Evolutionary conservation across 2,329 filamentous ascomycete genomes (phyloP).

Genomic region (Sclerotinia minor): DNA sequence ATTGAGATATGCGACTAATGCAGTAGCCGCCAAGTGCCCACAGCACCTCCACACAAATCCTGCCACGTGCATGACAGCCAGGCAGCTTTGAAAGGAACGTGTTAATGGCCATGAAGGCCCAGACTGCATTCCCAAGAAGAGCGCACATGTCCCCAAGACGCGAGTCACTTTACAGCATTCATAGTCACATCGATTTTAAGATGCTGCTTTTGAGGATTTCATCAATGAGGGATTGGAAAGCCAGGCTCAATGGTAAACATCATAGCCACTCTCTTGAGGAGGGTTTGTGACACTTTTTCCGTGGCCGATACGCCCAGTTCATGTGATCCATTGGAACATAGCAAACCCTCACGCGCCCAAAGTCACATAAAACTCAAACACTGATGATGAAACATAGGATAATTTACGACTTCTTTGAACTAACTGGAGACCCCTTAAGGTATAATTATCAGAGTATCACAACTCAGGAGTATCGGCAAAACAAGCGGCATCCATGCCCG

Average conservation of each 20-base stretch:
- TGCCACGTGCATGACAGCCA: neutral
- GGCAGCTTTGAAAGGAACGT: neutral
- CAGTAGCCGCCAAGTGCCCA: neutral
- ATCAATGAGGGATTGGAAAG: neutral
- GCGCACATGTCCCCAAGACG: neutral
- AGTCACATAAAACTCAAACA: neutral
- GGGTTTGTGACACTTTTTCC: neutral
- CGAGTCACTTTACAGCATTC: neutral
- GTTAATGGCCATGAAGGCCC: neutral
- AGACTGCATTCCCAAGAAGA: neutral
- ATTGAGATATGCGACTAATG: neutral
- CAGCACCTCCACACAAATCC: slow-evolving; percentile 3
- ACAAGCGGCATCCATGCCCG: slow-evolving; percentile 36
- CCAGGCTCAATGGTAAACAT: neutral
- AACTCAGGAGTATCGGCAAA: slow-evolving; percentile 33
- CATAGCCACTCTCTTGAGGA: neutral
- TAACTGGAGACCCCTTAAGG: neutral
- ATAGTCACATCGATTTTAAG: neutral
- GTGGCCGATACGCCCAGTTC: neutral
- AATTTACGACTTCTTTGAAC: neutral
- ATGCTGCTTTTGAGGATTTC: neutral
- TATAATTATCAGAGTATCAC: slow-evolving; percentile 10
- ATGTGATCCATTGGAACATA: neutral
- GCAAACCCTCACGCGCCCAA: too few relatives aligned
- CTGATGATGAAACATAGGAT: neutral